Evolutionary conservation across 306 rosid genomes (phyloP), one percentile per base, ranked within the genome.

Genomic region (Casuarina glauca): DNA sequence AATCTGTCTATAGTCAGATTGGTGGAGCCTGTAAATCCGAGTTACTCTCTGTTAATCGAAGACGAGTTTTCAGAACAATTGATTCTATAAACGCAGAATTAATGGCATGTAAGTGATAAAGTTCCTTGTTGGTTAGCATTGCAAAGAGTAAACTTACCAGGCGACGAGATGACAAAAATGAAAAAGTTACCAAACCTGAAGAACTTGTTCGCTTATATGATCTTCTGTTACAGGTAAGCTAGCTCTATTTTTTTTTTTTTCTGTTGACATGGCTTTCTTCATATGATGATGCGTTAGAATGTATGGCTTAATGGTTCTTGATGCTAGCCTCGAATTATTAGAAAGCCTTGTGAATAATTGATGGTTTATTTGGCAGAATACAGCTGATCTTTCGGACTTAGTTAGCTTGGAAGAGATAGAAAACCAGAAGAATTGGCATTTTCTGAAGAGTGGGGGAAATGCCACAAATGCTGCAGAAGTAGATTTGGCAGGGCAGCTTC

Each of bases 131-230:
- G 89, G 97, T 95, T 74, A 89, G 86, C 81, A 88, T 89, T 81
- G 97, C 97, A 20, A 95, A 91, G 79, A 86, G 97, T 81, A 93
- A 95, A 88, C 96, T 95, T 62, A 79, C 88, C 45, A 89, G 80
- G 84, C 97, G 86, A n/a, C 89, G 84, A 41, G 93, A 87, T 67
- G 98, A 91, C 66, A 95, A 93, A 88, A 93, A 88, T 48, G 99
- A 95, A 83, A 95, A 90, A 93, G 90, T 86, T 75, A 95, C 97
- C 48, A 95, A 89, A 84, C 99, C 99, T n/a, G 99, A 95, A 88
- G 99, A 95, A 84, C 99, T 95, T 71, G 99, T 95, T 81, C 97
- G 97, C 78, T 79, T 95, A 17, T 93, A 86, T 74, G 99, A 95
- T 88, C 97, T 93, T 75, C 76, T 95, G 73, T 75, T 93, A 74